Conservation (phyloP, 1,139 yeast genomes). For the Saccharomyces hybrid region DNA sequence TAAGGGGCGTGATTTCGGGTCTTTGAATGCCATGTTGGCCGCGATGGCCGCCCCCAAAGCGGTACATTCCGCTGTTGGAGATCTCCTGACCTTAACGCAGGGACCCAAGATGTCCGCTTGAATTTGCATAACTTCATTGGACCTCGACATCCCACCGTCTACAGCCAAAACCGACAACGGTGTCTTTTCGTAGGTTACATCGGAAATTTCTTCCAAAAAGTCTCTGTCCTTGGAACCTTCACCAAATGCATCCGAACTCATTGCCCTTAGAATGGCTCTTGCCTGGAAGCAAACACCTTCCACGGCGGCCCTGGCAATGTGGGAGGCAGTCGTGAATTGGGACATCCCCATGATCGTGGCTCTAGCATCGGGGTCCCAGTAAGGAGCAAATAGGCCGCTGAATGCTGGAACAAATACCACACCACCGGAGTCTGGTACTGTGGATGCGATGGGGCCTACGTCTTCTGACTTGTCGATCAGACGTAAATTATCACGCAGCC, state of each 20-base stretch:
- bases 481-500: constrained; percentile 87
- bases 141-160: constrained; percentile 94
- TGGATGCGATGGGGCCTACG: constrained; percentile 82
- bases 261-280: constrained; percentile 80
- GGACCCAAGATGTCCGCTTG: constrained; percentile 87
- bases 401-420: constrained; percentile 94
- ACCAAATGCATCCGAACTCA: constrained; percentile 71
- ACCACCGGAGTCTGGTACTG: constrained; percentile 78
- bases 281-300: constrained; percentile 96
- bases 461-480: constrained; percentile 76
- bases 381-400: constrained; percentile 90
- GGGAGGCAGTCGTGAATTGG: constrained; percentile 78
- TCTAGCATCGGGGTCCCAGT: constrained; percentile 90
- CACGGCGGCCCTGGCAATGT: constrained; percentile 86
- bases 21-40: constrained; percentile 67
- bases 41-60: constrained; percentile 97
- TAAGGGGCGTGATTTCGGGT: constrained; percentile 47
- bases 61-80: constrained; percentile 82
- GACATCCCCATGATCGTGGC: constrained; percentile 92
- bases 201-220: constrained; percentile 35
- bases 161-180: constrained; percentile 60
- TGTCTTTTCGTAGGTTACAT: constrained; percentile 31
- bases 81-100: constrained; percentile 75
- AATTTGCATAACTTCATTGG: constrained; percentile 87
- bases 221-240: constrained; percentile 32